A percentile compares a stretch with the other conserved stretches of the same genome.
Conservation (phyloP, 1,139 yeast species). For the Hemisphaericaspora xylanilytica region DNA sequence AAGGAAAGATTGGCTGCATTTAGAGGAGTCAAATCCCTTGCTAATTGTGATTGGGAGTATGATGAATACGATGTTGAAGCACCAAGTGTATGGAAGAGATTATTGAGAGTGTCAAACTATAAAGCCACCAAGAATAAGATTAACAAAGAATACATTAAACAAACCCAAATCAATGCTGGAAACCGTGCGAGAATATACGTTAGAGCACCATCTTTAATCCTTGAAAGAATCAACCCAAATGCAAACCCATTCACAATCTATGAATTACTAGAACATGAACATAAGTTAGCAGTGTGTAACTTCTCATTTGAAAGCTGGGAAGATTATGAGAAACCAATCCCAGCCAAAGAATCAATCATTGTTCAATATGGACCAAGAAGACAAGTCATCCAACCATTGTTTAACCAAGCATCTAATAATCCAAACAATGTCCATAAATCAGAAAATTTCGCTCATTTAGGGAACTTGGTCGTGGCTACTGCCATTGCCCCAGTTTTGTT, state of each 20-base stretch:
- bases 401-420: constrained; percentile 74
- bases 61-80: constrained; percentile 76
- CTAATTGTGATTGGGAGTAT: constrained; percentile 81
- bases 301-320: constrained; percentile 86
- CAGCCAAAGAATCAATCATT: constrained; percentile 72
- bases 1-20: constrained; percentile 71
- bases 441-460: constrained; percentile 81
- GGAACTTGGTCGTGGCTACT: constrained; percentile 72
- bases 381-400: constrained; percentile 78
- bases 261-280: constrained; percentile 81
- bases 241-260: constrained; percentile 59
- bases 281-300: constrained; percentile 78
- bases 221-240: constrained; percentile 41
- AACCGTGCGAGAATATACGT: constrained; percentile 58
- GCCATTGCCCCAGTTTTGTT: constrained; percentile 87
- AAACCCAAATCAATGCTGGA: constrained; percentile 67
- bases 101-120: constrained; percentile 72
- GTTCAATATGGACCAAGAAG: constrained; percentile 95
- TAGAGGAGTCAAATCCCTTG: constrained; percentile 82
- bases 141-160: constrained; percentile 56
- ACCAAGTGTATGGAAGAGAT: constrained; percentile 76
- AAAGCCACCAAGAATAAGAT: constrained; percentile 74
- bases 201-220: constrained; percentile 55
- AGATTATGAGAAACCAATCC: constrained; percentile 79
- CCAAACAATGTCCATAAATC: constrained; percentile 85